A percentile compares a stretch with the other conserved stretches of the same genome.
These are phyloP conservation scores for Nemania diffusa DNA, from an alignment of 2,329 filamentous ascomycete genomes.

Conservation along the genomic window DNA sequence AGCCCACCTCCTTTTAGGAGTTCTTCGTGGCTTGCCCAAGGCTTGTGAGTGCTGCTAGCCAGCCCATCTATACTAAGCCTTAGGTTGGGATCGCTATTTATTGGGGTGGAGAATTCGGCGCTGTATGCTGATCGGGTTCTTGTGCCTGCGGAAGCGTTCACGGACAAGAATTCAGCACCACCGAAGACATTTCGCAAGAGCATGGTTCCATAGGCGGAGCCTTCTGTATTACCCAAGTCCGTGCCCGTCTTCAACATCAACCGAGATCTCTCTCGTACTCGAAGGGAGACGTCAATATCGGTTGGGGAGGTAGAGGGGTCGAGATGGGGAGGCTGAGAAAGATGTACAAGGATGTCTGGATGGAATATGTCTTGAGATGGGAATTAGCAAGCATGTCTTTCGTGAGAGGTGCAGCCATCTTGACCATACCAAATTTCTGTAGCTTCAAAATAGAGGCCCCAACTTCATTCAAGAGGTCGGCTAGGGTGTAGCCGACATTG, in stretches of 20 bases:
- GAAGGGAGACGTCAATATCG: conserved; percentile 83
- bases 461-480: conserved; percentile 71
- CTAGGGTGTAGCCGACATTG: conserved; percentile 77
- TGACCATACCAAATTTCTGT: conserved; percentile 74
- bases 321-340: conserved; percentile 78
- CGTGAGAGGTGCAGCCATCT: background rate
- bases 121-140: conserved; percentile 92
- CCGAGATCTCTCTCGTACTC: conserved; percentile 80
- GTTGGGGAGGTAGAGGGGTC: conserved; percentile 76
- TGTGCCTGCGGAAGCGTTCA: conserved; percentile 89
- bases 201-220: conserved; percentile 89
- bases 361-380: conserved; percentile 80
- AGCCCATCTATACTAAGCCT: conserved; percentile 82
- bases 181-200: conserved; percentile 93
- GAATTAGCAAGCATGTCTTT: conserved; percentile 24
- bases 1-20: conserved; percentile 79
- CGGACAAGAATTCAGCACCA: conserved; percentile 86
- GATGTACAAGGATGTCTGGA: conserved; percentile 80
- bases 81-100: conserved; percentile 85
- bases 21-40: conserved; percentile 95
- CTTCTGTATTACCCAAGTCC: conserved; percentile 92
- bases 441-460: conserved; percentile 64
- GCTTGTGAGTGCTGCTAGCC: conserved; percentile 85
- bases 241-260: conserved; percentile 94
- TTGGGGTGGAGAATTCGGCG: conserved; percentile 82